Base-by-base conservation (phyloP, 2,329 filamentous ascomycete species). In the Diaporthe longicolla region DNA sequence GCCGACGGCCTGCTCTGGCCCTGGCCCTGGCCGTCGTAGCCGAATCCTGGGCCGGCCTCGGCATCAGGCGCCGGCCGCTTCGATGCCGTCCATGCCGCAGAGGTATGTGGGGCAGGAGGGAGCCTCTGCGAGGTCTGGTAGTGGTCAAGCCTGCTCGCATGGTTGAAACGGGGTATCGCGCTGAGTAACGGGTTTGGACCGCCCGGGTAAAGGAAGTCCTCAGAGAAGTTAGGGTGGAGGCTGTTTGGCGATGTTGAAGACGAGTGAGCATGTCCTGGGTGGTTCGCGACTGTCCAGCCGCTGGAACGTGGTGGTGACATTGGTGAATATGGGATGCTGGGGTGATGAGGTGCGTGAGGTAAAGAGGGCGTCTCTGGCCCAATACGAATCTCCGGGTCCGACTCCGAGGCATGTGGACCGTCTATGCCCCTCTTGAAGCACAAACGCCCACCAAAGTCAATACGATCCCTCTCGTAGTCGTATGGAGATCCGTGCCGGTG, bases 181-280 rank as follows among this genome's bases (percentile, higher is more conserved):
- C 84, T 87, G 10, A 87, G 81, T 78, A 83, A 82, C 6, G 85
- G 85, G 72, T 83, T 85, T 3, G 84, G 80, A 8, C 77, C 78
- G 5, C 77, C 76, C 17, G 76, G 40, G 17, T 79, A 77, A 58
- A 80, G 78, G 50, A 78, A 76, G 24, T 58, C 74, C 10, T 74
- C 70, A 3, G 74, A 74, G 69, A 73, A 73, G 50, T 26, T 73
- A 26, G 75, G 73, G 26, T 77, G 77, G 24, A 76, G 76, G 59
- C 58, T 48, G 32, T 77, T 61, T 9, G 69, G 35, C 15, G 72
- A 71, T 11, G 45, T 43, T 19, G 50, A 71, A n/a, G 57, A 58
- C 15, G 43, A 57, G 57, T 50, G 74, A 70, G 37, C 26, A 32
- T 74, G 72, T 55, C 71, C 61, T 10, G 70, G 11, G 58, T 76